Conservation (phyloP, 768 basidiomycete species). For the Mrakia frigida region DNA sequence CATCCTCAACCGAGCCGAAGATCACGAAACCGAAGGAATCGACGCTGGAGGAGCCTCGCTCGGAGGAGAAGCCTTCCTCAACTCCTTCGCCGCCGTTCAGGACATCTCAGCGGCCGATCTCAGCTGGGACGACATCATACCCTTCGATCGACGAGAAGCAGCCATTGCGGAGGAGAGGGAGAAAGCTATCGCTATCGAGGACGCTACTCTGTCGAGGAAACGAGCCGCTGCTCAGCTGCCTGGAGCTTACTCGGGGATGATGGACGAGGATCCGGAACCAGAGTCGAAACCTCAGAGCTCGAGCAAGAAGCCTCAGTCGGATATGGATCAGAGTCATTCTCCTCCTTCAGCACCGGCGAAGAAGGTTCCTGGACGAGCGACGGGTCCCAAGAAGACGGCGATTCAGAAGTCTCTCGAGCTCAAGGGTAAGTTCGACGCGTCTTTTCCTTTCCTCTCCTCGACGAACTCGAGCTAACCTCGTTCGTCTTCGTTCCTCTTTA, state of each 20-base stretch:
- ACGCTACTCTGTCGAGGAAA: conserved; percentile 53
- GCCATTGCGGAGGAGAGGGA: conserved; percentile 77
- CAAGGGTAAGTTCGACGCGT: conserved; percentile 51
- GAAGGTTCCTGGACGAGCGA: conserved; percentile 53
- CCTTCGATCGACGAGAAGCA: conserved; percentile 78
- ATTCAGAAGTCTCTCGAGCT: conserved; percentile 93
- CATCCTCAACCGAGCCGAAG: conserved; percentile 91
- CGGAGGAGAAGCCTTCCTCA: conserved; percentile 95
- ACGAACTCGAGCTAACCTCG: neutral
- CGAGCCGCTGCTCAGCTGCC: conserved; percentile 68
- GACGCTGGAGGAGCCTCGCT: conserved; percentile 81
- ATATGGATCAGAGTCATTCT: conserved; percentile 15
- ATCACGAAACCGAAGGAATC: conserved; percentile 85
- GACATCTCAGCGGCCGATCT: conserved; percentile 86
- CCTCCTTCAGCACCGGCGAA: conserved; percentile 62
- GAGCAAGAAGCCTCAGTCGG: conserved; percentile 30
- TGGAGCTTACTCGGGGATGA: conserved; percentile 82
- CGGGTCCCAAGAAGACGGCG: conserved; percentile 76
- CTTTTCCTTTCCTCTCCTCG: no score
- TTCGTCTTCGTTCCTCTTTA: neutral
- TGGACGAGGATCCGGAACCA: conserved; percentile 54
- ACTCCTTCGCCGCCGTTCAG: conserved; percentile 90
- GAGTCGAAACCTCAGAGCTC: conserved; percentile 43
- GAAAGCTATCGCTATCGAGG: conserved; percentile 42
- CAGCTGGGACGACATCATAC: conserved; percentile 98